A percentile compares a stretch with the other conserved stretches of the same genome.
These are phyloP conservation scores for Zalaria sp. DNA, from an alignment of 2,329 filamentous ascomycete species.

Conservation along the genomic window DNA sequence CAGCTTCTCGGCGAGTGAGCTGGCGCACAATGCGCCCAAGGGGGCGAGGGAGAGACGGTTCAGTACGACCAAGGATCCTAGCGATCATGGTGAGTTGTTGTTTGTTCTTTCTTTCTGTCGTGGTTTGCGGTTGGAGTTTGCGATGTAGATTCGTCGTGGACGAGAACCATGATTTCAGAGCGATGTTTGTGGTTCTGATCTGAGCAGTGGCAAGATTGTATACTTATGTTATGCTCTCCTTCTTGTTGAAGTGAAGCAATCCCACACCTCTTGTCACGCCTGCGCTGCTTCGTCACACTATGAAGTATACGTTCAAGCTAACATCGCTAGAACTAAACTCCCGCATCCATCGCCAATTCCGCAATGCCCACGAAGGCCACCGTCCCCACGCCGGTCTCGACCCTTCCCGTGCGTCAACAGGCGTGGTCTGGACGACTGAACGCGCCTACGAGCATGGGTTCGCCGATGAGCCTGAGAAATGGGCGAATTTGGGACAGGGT, in stretches of 20 bases:
- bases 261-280: too few relatives aligned
- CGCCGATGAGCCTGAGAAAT: conserved; percentile 60
- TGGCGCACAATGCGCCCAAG: conserved; percentile 2
- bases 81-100: too few relatives aligned
- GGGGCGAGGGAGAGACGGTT: conserved; percentile 20
- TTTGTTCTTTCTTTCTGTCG: too few relatives aligned
- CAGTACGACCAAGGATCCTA: background rate
- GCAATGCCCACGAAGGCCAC: conserved; percentile 78
- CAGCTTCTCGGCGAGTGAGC: conserved; percentile 5
- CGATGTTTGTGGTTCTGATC: too few relatives aligned
- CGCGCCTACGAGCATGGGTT: conserved; percentile 82
- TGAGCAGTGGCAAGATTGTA: too few relatives aligned
- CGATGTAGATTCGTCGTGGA: too few relatives aligned
- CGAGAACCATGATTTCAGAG: too few relatives aligned
- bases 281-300: too few relatives aligned
- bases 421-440: conserved; percentile 87
- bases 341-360: conserved; percentile 78
- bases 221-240: too few relatives aligned
- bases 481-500: conserved; percentile 91
- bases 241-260: too few relatives aligned
- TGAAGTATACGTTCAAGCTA: too few relatives aligned
- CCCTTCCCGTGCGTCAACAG: conserved; percentile 73
- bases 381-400: conserved; percentile 83
- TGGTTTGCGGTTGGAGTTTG: too few relatives aligned
- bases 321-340: conserved; percentile 54